Base-by-base conservation (phyloP, 495 filamentous ascomycete species). In the Aspergillus biplanus region DNA sequence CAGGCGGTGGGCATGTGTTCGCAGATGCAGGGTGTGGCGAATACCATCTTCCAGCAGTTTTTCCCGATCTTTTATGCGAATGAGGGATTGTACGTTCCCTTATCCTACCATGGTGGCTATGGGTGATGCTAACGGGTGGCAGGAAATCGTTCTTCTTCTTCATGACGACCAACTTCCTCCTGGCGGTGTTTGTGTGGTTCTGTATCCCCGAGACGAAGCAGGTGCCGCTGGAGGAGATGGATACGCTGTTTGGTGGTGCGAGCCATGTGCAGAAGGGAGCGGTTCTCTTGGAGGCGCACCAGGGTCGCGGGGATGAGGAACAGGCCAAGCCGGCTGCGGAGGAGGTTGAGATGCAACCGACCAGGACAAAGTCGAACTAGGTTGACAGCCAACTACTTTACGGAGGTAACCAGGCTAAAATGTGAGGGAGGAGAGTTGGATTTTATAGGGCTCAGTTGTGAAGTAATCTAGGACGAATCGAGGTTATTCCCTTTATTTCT, bases 121-220 rank as follows among this genome's bases (percentile, higher is more conserved):
- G 21, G 21, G 21, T 27, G 21, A 27, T 27, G 21, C 21, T 27
- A 27, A 27, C 21, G 21, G 21, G 21, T 27, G 2, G 21, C 46
- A 49, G 46, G 58, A 85, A 88, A 63, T 87, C 87, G 76, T 89
- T 88, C 81, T 86, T 86, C 13, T 83, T 79, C 31, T 89, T 89
- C 74, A 77, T 86, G 34, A 72, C 80, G 16, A 81, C 85, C 67
- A 86, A 87, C 65, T 70, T 84, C 60, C 54, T 85, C 15, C 76
- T 86, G 21, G 87, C 87, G 3, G 77, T 78, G n/a, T 93, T 92
- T 62, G 83, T 91, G 46, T 91, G 79, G 79, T 90, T 89, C 76
- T 86, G 87, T 59, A 83, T 92, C 35, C 89, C 89, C 0, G 89
- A 91, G 78, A 91, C 88, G 0, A 91, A 90, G 77, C 72, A 87